A percentile compares a stretch with the other conserved stretches of the same genome.
Conservation (phyloP, 2,329 filamentous ascomycete species). For the Colletotrichum gigasporum region DNA sequence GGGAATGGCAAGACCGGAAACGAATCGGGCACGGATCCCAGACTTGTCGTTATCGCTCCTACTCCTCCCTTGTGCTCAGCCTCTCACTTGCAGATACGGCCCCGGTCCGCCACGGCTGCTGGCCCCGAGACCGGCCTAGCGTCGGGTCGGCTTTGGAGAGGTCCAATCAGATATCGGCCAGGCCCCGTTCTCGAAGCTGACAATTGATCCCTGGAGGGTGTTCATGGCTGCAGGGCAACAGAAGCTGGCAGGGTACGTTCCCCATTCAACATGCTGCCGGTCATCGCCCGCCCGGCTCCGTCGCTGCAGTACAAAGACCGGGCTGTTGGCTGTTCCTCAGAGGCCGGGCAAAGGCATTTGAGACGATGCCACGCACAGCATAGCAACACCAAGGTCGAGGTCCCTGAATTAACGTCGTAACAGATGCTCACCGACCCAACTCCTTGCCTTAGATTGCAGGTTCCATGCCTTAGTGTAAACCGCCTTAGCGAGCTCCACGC, state of each 20-base stretch:
- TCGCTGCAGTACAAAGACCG: background rate
- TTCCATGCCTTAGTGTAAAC: background rate
- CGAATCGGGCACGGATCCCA: no score
- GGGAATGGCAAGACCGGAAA: no score
- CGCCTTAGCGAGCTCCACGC: no score
- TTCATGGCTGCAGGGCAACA: background rate
- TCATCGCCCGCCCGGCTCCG: background rate
- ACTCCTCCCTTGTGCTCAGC: no score
- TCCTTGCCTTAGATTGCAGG: slow-evolving; percentile 1
- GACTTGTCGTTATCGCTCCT: background rate
- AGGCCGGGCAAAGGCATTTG: background rate
- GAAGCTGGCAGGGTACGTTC: background rate
- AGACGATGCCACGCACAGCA: background rate
- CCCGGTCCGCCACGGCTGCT: slow-evolving; percentile 4
- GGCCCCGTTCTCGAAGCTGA: background rate
- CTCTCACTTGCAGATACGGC: background rate
- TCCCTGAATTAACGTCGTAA: background rate
- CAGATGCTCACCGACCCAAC: background rate
- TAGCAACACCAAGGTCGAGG: background rate
- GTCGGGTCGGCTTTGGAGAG: background rate
- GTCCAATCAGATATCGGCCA: background rate
- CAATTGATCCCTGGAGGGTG: no score
- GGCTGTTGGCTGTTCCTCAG: background rate
- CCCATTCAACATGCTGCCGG: no score
- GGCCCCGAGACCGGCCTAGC: slow-evolving; percentile 8